Evolutionary conservation across 441 rosid genomes (phyloP).

Genomic region (Flueggea neowawraea): DNA sequence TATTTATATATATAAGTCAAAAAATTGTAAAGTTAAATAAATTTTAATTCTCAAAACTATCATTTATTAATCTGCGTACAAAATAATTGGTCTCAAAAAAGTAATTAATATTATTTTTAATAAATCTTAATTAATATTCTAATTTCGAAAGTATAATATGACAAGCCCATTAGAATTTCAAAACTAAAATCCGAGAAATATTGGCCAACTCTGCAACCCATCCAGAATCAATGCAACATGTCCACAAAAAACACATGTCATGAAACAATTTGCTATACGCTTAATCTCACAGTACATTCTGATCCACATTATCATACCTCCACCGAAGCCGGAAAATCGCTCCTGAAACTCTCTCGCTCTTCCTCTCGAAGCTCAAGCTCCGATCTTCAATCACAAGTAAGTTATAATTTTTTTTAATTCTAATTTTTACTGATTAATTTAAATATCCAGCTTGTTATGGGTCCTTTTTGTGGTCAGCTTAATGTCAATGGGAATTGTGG

Average conservation of each 20-base stretch:
- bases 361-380: background rate
- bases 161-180: too few relatives aligned
- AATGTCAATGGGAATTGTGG: background rate
- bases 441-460: background rate
- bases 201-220: too few relatives aligned
- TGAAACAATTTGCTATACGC: background rate
- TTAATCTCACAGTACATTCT: background rate
- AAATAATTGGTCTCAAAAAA: too few relatives aligned
- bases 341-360: background rate
- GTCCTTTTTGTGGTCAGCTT: background rate
- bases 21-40: too few relatives aligned
- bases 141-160: too few relatives aligned
- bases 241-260: background rate
- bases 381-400: background rate
- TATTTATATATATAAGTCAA: too few relatives aligned
- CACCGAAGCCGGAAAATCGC: conserved; percentile 1
- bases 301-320: background rate
- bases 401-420: background rate
- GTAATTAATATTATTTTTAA: too few relatives aligned
- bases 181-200: too few relatives aligned
- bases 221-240: too few relatives aligned
- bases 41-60: too few relatives aligned
- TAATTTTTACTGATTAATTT: background rate
- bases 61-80: too few relatives aligned
- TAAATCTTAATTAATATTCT: too few relatives aligned